Evolutionary conservation across 2,329 filamentous ascomycete genomes (phyloP), one percentile per base, ranked within the genome.

Genomic region (Xylaria sp.): DNA sequence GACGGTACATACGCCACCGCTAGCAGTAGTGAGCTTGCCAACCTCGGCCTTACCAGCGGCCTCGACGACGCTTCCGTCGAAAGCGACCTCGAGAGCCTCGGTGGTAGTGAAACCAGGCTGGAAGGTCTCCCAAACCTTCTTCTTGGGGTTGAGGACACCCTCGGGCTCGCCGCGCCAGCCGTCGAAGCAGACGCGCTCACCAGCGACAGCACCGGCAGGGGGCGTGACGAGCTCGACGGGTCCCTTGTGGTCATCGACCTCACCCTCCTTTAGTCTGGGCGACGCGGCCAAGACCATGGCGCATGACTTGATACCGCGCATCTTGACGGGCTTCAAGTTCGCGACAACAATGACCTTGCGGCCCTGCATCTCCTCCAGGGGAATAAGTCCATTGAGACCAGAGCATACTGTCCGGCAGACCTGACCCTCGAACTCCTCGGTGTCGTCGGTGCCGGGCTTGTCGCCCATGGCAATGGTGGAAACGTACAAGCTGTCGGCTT

Each of bases 321-420:
- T 99, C 76, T 95, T 99, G 75, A 97, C 94, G 54, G 94, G 94
- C 83, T 99, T 99, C 68, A 99, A 84, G 77, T 99, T 99, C 82
- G 91, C 96, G 19, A 99, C 93, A 1, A 94, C 90, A 37, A 99
- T 84, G 62, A 99, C 91, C 79, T 95, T 96, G 74, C 94, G 91
- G 71, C 87, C 87, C 76, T 99, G 94, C 94, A 99, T 97, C 75
- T 96, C 91, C 75, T 91, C 91, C 52, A 99, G 82, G 0, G 94
- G 94, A 1, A 99, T 79, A 35, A 97, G 84, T 6, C 94, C 94
- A 75, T 96, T 97, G 65, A 99, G 83, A 34, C 94, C 94, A 1
- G 94, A 97, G 84, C 94, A 99, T 53, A 99, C 93, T 13, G 93
- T 99, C 52, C 94, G 90, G 69, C 92, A 91, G 49, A 93, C 82